Evolutionary conservation across 345 rosid species (phyloP).

Genomic region (Eucalyptus rudis): DNA sequence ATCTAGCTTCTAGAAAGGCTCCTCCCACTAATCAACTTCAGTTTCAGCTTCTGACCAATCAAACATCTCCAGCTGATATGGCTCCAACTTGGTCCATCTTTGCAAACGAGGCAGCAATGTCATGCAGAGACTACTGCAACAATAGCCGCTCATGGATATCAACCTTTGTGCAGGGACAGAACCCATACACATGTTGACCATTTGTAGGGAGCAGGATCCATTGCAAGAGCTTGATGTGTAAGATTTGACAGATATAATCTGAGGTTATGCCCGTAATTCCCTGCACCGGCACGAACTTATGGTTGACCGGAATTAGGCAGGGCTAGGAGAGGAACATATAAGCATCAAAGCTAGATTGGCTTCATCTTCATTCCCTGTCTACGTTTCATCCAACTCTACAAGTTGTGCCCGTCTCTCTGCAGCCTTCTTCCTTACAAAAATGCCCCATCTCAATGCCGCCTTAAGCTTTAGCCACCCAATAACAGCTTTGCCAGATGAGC

Average conservation of each 20-base stretch:
- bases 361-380: background rate
- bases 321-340: background rate
- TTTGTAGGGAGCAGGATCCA: background rate
- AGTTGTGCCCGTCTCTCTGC: constrained; percentile 91
- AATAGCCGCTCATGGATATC: background rate
- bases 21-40: background rate
- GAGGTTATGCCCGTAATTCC: background rate
- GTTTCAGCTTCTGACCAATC: background rate
- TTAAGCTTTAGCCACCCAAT: constrained; percentile 97
- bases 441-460: constrained; percentile 98
- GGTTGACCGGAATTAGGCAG: background rate
- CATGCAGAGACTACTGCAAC: background rate
- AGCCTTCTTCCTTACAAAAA: constrained; percentile 78
- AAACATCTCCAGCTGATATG: background rate
- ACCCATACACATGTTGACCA: background rate
- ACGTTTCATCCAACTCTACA: constrained; percentile 54
- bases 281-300: background rate
- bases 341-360: background rate
- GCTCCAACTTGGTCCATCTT: background rate
- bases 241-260: background rate
- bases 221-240: background rate
- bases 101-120: background rate
- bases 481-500: constrained; percentile 74
- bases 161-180: background rate
- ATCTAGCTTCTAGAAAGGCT: background rate